These are phyloP conservation scores for Orobanche coerulescens DNA, from an alignment of 257 asterid genomes.

Conservation along the genomic window DNA sequence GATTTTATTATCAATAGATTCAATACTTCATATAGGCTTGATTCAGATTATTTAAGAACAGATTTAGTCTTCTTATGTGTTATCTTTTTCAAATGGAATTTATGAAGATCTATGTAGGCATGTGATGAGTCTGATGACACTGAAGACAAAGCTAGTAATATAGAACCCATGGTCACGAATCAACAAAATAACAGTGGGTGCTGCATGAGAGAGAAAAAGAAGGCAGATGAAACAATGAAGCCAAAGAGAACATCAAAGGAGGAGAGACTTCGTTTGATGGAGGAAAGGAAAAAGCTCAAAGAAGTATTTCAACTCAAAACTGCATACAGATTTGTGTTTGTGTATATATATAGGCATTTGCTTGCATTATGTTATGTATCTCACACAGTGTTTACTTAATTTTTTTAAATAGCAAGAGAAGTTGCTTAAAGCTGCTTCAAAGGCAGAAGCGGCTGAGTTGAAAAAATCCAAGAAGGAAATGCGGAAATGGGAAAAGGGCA, in stretches of 20 bases:
- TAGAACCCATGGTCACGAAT: constrained; percentile 24
- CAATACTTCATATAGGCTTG: constrained; percentile 8
- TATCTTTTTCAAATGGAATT: constrained; percentile 12
- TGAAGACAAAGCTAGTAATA: constrained; percentile 28
- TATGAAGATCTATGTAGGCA: constrained; percentile 40
- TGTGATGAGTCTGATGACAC: constrained; percentile 22
- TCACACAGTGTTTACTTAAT: constrained; percentile 3
- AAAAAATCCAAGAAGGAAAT: constrained; percentile 60
- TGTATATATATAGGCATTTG: neutral
- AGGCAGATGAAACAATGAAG: constrained; percentile 31
- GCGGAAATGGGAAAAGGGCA: constrained; percentile 91
- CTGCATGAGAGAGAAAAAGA: constrained; percentile 27
- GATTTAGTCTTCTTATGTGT: constrained; percentile 3
- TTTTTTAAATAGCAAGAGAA: constrained; percentile 57
- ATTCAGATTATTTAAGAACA: neutral
- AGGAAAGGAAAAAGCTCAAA: constrained; percentile 67
- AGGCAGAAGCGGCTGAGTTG: constrained; percentile 81
- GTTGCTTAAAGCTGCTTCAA: constrained; percentile 70
- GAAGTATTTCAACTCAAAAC: constrained; percentile 44
- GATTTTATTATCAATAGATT: constrained; percentile 3
- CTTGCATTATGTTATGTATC: constrained; percentile 16
- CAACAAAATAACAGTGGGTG: constrained; percentile 31
- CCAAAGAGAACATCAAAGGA: constrained; percentile 55
- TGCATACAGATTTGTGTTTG: neutral
- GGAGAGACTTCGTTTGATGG: constrained; percentile 62